A percentile compares a stretch with the other conserved stretches of the same genome.
Evolutionary conservation across 2,329 filamentous ascomycete species (phyloP).

Genomic region (Lecanicillium sp.): DNA sequence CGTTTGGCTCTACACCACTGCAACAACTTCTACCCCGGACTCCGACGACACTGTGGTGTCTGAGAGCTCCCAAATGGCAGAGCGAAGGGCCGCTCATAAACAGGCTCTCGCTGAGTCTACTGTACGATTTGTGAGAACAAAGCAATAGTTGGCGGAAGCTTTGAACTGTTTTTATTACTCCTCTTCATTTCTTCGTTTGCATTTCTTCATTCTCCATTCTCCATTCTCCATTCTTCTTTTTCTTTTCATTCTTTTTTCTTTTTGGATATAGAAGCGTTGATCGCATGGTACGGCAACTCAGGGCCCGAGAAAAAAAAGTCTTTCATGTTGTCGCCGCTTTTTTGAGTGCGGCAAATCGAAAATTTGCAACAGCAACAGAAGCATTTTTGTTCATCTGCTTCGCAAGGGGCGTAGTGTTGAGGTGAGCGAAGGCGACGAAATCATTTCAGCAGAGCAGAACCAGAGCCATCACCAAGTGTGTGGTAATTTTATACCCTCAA

Average conservation of each 20-base stretch:
- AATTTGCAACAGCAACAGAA: neutral
- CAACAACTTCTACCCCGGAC: slow-evolving; percentile 1
- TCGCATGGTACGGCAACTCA: neutral
- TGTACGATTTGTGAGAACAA: slow-evolving; percentile 14
- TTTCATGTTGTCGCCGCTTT: neutral
- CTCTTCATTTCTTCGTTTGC: neutral
- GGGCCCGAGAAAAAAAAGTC: slow-evolving; percentile 1
- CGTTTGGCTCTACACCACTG: slow-evolving; percentile 13
- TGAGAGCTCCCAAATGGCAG: slow-evolving; percentile 8
- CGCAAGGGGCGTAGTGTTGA: neutral
- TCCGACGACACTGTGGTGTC: slow-evolving; percentile 12
- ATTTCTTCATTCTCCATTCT: slow-evolving; percentile 2
- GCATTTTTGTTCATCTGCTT: neutral
- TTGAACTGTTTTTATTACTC: slow-evolving; percentile 2
- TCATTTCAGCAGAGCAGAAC: neutral
- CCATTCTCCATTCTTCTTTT: neutral
- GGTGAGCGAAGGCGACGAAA: no score
- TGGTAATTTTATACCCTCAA: neutral
- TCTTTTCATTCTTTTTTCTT: neutral
- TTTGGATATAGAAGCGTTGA: slow-evolving; percentile 4
- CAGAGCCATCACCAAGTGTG: neutral
- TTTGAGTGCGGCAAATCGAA: neutral
- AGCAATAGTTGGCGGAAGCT: neutral
- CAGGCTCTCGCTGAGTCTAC: slow-evolving; percentile 8
- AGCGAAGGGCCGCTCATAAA: slow-evolving; percentile 10